Percentiles rank a stretch among this genome's conserved stretches.
Conservation (phyloP, 257 asterid genomes). For the Solanum dulcamara region DNA sequence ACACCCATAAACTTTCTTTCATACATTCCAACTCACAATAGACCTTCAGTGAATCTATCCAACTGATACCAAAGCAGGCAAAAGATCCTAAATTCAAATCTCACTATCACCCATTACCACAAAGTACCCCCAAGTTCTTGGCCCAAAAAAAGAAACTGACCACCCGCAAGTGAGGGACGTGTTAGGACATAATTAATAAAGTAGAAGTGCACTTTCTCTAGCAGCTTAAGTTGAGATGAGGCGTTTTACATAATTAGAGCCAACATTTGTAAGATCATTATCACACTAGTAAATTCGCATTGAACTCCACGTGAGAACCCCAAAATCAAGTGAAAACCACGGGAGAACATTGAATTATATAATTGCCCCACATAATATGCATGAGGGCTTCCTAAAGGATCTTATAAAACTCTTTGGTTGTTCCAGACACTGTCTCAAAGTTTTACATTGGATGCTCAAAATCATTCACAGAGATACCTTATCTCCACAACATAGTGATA, state of each 20-base stretch:
- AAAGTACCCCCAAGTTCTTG: not conserved
- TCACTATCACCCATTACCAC: not conserved
- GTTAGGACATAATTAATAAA: not conserved
- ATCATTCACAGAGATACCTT: not conserved
- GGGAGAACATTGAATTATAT: not conserved
- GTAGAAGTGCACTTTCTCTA: not conserved
- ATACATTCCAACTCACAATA: not conserved
- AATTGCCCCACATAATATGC: not conserved
- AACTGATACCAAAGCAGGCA: not conserved
- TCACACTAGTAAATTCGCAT: not conserved
- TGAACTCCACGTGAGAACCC: not conserved
- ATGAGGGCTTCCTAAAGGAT: not conserved
- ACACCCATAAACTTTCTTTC: not conserved
- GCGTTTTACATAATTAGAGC: not conserved
- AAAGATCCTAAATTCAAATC: not conserved
- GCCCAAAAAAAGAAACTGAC: not conserved
- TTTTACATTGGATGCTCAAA: not conserved
- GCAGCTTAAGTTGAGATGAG: not conserved
- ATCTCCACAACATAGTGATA: not conserved
- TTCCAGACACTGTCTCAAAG: not conserved
- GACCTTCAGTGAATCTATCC: not conserved
- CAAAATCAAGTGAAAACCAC: not conserved
- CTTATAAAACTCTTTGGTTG: not conserved
- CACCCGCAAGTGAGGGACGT: not conserved
- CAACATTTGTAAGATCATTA: not conserved